phyloP scores from a whole-genome alignment of 2,329 filamentous ascomycete species.

The Diaporthe humulicola region DNA sequence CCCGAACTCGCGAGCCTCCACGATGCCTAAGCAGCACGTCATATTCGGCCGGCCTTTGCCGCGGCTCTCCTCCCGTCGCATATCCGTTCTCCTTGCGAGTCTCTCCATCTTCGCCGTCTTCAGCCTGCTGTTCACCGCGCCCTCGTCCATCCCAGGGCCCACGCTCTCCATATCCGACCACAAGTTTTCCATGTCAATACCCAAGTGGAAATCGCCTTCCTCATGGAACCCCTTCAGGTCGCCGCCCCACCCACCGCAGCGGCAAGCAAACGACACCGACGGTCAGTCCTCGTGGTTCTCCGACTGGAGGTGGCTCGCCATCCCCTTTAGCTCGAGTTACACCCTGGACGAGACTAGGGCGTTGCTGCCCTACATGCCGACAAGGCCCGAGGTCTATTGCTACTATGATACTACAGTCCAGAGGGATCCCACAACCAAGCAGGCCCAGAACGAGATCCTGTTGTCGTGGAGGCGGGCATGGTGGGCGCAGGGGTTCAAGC shows the following conservation, averaged over 20 bases:
- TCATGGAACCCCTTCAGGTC: conserved; percentile 76
- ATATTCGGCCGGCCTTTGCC: conserved; percentile 64
- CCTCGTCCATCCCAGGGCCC: conserved; percentile 61
- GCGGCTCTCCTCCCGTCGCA: conserved; percentile 64
- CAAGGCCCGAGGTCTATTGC: conserved; percentile 85
- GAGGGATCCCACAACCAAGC: conserved; percentile 73
- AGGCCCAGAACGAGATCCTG: conserved; percentile 83
- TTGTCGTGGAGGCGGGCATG: conserved; percentile 92
- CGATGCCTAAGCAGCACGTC: conserved; percentile 62
- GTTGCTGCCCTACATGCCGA: conserved; percentile 81
- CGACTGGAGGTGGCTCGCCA: conserved; percentile 89
- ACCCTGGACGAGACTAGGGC: conserved; percentile 85
- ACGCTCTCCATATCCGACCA: conserved; percentile 64
- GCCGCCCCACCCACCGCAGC: conserved; percentile 78
- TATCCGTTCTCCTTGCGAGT: conserved; percentile 64
- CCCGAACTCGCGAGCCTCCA: conserved; percentile 25
- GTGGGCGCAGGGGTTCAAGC: conserved; percentile 94
- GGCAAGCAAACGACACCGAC: conserved; percentile 83
- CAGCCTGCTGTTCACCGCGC: conserved; percentile 65
- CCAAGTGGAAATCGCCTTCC: conserved; percentile 55
- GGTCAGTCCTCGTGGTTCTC: conserved; percentile 87
- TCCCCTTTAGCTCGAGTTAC: conserved; percentile 85
- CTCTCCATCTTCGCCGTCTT: conserved; percentile 68
- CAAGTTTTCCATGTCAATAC: conserved; percentile 59
- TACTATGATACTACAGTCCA: conserved; percentile 82